phyloP scores from a whole-genome alignment of 768 basidiomycete genomes.

The Rhizopogon salebrosus region DNA sequence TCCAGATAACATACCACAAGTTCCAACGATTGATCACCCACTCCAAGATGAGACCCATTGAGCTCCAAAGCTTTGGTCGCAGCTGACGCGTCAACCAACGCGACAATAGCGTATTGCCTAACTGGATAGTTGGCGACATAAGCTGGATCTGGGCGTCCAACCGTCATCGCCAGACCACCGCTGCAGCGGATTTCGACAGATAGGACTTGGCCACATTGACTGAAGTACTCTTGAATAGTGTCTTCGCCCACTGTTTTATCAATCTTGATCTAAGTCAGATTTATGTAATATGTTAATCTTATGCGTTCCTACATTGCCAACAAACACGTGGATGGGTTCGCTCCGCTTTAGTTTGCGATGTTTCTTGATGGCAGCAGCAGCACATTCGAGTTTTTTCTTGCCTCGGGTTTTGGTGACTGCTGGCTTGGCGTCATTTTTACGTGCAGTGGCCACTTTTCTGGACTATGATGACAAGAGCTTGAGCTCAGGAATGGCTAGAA shows the following conservation, averaged over 20 bases:
- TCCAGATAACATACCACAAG: slow-evolving; percentile 10
- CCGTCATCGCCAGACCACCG: slow-evolving; percentile 25
- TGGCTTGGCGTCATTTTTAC: background rate
- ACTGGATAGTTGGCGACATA: slow-evolving; percentile 33
- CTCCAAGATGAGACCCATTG: slow-evolving; percentile 32
- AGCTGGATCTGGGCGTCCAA: slow-evolving; percentile 15
- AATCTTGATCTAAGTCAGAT: background rate
- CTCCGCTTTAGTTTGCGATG: background rate
- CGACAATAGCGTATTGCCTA: slow-evolving; percentile 48
- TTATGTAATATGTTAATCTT: background rate
- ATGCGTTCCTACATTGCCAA: slow-evolving; percentile 52
- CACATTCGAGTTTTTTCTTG: background rate
- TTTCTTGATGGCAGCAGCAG: slow-evolving; percentile 23
- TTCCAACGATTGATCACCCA: slow-evolving; percentile 35
- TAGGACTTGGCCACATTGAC: slow-evolving; percentile 18
- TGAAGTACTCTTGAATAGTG: slow-evolving; percentile 17
- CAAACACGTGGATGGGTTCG: slow-evolving; percentile 34
- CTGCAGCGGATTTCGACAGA: slow-evolving; percentile 24
- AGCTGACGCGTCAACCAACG: slow-evolving; percentile 34
- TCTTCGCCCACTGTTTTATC: slow-evolving; percentile 15
- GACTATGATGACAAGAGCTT: background rate
- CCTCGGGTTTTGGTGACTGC: background rate
- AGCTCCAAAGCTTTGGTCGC: slow-evolving; percentile 39
- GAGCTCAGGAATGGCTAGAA: background rate
- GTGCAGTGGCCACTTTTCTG: background rate